These are phyloP conservation scores for Lepidopterella palustris DNA, from an alignment of 495 filamentous ascomycete species.

Conservation along the genomic window DNA sequence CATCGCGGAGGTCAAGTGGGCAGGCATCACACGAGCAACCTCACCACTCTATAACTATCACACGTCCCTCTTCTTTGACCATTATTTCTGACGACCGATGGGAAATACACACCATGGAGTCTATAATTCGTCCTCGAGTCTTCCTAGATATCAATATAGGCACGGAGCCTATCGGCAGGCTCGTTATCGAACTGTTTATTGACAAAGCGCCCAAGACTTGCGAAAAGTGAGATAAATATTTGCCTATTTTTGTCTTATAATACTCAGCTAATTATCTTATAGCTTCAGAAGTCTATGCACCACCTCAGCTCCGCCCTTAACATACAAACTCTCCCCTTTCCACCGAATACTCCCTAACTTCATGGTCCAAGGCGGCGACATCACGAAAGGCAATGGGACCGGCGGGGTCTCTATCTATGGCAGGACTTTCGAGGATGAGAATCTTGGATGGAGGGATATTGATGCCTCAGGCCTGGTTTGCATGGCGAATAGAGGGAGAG, in stretches of 20 bases:
- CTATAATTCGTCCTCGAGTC: constrained; percentile 33
- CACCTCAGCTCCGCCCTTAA: constrained; percentile 23
- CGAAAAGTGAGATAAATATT: constrained; percentile 42
- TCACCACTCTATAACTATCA: background rate
- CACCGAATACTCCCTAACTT: constrained; percentile 89
- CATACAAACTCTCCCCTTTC: constrained; percentile 48
- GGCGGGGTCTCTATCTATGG: constrained; percentile 81
- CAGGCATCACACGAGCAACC: background rate
- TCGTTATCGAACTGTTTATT: constrained; percentile 43
- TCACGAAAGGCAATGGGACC: constrained; percentile 69
- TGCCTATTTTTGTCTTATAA: background rate
- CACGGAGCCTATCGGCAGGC: constrained; percentile 37
- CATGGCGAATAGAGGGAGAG: constrained; percentile 94
- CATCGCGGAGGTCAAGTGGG: background rate
- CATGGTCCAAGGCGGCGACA: constrained; percentile 96
- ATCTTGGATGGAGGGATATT: constrained; percentile 76
- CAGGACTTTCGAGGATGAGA: constrained; percentile 83
- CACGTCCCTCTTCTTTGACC: background rate
- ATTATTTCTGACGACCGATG: background rate
- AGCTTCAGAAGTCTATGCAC: constrained; percentile 37
- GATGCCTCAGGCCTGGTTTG: constrained; percentile 58
- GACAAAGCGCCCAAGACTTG: constrained; percentile 42
- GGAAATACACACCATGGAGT: background rate
- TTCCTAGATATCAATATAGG: constrained; percentile 40
- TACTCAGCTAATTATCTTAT: background rate